phyloP scores from a whole-genome alignment of 352 stramenopile genomes.

The Globisporangium spiculum region DNA sequence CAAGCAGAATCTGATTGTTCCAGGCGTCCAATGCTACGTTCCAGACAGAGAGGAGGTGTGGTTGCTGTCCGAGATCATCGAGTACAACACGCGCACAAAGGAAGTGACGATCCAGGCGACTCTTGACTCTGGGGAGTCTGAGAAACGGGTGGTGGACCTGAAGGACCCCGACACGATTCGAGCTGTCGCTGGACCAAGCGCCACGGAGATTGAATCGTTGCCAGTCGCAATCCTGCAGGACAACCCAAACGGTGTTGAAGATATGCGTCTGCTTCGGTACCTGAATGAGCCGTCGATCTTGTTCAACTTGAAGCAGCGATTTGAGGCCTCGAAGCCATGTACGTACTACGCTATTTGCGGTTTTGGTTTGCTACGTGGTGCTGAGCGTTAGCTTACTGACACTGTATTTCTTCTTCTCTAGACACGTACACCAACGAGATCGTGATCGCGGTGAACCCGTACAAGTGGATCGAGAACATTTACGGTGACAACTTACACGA shows the following conservation, averaged over 20 bases:
- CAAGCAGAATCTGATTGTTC: conserved; percentile 86
- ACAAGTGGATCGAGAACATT: conserved; percentile 92
- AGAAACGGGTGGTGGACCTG: conserved; percentile 74
- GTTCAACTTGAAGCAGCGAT: conserved; percentile 92
- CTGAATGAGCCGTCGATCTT: conserved; percentile 93
- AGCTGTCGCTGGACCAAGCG: conserved; percentile 66
- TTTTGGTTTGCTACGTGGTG: neutral
- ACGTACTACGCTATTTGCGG: conserved; percentile 15
- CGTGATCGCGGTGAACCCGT: conserved; percentile 97
- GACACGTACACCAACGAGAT: conserved; percentile 98
- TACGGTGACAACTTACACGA: conserved; percentile 88
- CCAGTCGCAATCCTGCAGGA: conserved; percentile 81
- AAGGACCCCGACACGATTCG: conserved; percentile 85
- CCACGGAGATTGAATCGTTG: conserved; percentile 80
- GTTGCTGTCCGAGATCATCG: conserved; percentile 77
- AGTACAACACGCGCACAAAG: conserved; percentile 82
- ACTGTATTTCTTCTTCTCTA: conserved; percentile 14
- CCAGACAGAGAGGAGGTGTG: conserved; percentile 86
- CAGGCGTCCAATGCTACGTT: conserved; percentile 87
- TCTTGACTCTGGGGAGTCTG: conserved; percentile 56
- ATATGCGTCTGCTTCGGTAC: conserved; percentile 87
- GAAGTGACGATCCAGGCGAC: conserved; percentile 76
- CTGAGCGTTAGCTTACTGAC: neutral
- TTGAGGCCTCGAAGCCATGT: conserved; percentile 90
- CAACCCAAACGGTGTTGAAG: conserved; percentile 71